Base-by-base conservation (phyloP, 169 alveolate genomes). In the Cryptosporidium canis region DNA sequence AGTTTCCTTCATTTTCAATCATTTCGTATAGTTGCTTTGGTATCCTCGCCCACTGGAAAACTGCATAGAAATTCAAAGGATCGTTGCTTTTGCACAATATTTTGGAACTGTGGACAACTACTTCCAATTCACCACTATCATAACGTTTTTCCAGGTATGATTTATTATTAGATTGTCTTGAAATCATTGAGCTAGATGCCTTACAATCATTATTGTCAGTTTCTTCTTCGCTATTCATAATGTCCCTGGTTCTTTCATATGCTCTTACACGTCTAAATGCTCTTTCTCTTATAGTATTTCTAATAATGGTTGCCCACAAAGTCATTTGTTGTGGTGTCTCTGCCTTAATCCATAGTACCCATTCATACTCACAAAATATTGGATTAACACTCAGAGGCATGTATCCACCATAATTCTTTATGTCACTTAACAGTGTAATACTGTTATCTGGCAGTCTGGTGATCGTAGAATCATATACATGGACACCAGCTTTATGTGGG, bases 1-100 rank as follows among this genome's bases (percentile, higher is more conserved):
- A 77, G 37, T 77, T 77, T n/a, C 87, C 70, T 61, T 77, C 87
- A 61, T 77, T 77, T 77, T 77, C 87, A 61, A 77, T 77, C 70
- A 77, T 77, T 77, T 77, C 87, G 55, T 77, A 77, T 58, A 77
- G 35, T 29, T 61, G 70, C 18, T 12, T 63, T 21, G 87, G 87
- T 27, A 77, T 61, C 41, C 87, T 55, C 37, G 87, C 70, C 87
- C 87, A 77, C 58, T 77, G 87, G 77, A 77, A 77, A 6, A 77
- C 87, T 41, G 87, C 12, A 27, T 77, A 77, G 39, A 77, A 77
- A 33, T 61, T 77, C 29, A 77, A 37, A 14, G 68, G 27, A n/a
- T 77, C 45, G 27, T 55, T 77, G 14, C 61, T 77, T 77, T 41
- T 77, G 43, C 87, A 77, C 24, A 77, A 37, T 12, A 77, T 55